Evolutionary conservation across 441 rosid species (phyloP).

Genomic region (Gossypium aridum): DNA sequence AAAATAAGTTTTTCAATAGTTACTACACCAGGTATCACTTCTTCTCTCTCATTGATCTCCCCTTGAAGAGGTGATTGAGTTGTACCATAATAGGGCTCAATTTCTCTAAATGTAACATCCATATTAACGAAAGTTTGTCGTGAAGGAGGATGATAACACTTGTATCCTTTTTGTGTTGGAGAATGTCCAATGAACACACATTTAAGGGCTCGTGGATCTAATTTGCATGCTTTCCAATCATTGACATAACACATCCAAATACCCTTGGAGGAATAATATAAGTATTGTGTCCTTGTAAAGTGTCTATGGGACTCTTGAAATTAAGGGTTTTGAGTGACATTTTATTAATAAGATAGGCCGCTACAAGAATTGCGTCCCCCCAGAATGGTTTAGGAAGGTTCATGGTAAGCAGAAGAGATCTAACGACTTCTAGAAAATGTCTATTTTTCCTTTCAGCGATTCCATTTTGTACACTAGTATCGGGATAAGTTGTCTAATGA

Average conservation of each 20-base stretch:
- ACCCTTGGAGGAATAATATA: neutral
- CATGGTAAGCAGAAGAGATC: neutral
- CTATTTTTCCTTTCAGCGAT: neutral
- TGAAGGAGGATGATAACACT: neutral
- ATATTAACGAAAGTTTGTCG: neutral
- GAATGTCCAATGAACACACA: neutral
- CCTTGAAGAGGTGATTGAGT: neutral
- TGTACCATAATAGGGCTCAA: neutral
- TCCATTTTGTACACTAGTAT: neutral
- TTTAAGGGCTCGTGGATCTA: neutral
- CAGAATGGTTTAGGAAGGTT: neutral
- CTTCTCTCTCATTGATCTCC: neutral
- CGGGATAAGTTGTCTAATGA: neutral
- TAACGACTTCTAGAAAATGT: neutral
- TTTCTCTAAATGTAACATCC: neutral
- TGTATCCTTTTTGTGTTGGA: neutral
- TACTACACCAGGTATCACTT: neutral
- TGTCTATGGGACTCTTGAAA: neutral
- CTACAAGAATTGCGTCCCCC: neutral
- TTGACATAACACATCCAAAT: neutral
- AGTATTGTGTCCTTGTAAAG: neutral
- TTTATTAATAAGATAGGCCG: neutral
- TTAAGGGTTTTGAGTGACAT: neutral
- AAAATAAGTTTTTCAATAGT: neutral
- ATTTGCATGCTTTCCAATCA: neutral